These are phyloP conservation scores for Epithemia pelagica DNA, from an alignment of 108 stramenopile genomes.

Conservation along the genomic window DNA sequence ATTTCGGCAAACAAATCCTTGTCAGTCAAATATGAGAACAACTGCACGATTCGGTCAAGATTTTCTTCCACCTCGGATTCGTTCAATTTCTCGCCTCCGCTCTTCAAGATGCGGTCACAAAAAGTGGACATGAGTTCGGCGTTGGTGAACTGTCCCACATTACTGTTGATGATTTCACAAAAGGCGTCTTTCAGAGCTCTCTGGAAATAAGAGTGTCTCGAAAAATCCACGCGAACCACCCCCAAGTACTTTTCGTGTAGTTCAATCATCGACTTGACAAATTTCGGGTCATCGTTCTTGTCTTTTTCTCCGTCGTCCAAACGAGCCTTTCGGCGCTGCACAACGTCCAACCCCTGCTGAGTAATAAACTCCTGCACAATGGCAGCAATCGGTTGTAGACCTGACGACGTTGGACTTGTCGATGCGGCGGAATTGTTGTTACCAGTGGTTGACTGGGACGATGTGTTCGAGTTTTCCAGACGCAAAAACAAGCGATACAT, in stretches of 20 bases:
- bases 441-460: background rate
- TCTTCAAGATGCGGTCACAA: slow-evolving; percentile 98
- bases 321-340: slow-evolving; percentile 84
- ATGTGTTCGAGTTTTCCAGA: slow-evolving; percentile 47
- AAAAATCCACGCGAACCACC: slow-evolving; percentile 89
- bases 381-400: slow-evolving; percentile 89
- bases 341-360: slow-evolving; percentile 77
- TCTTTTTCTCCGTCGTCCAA: slow-evolving; percentile 86
- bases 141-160: slow-evolving; percentile 93
- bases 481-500: slow-evolving; percentile 96
- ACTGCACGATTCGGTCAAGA: slow-evolving; percentile 90
- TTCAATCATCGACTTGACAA: slow-evolving; percentile 93
- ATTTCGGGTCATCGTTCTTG: slow-evolving; percentile 93
- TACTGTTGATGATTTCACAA: slow-evolving; percentile 93
- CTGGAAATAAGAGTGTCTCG: slow-evolving; percentile 92
- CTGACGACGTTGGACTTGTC: slow-evolving; percentile 11
- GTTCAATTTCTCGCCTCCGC: slow-evolving; percentile 94
- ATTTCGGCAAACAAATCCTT: slow-evolving; percentile 99
- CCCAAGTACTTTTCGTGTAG: slow-evolving; percentile 94
- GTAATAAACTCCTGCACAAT: slow-evolving; percentile 84
- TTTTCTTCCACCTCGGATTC: slow-evolving; percentile 93
- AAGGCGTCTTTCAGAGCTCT: slow-evolving; percentile 99
- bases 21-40: slow-evolving; percentile 97
- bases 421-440: background rate
- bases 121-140: slow-evolving; percentile 97